Conservation (phyloP, 2,329 filamentous ascomycete genomes). For the Ceratocystis eucalypticola region DNA sequence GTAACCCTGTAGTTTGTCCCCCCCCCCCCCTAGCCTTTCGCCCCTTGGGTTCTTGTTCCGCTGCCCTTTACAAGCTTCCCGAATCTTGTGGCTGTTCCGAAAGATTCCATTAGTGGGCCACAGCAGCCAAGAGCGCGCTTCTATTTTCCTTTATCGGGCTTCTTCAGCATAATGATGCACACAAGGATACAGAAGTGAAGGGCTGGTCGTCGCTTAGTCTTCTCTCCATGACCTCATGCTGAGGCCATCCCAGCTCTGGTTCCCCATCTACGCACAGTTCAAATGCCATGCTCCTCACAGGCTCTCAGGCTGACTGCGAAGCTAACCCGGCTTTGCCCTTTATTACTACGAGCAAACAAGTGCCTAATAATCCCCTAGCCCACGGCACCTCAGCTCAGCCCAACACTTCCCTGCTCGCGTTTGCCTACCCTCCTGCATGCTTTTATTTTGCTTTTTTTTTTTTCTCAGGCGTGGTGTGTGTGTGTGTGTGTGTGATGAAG, state of each 20-base stretch:
- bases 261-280: no score
- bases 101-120: conserved; percentile 1
- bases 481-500: background rate
- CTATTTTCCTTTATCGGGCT: background rate
- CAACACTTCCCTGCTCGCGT: background rate
- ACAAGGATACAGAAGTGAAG: no score
- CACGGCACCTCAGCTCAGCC: background rate
- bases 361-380: background rate
- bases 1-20: background rate
- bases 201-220: no score
- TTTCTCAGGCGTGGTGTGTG: background rate
- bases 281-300: no score
- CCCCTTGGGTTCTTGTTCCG: background rate
- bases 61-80: background rate
- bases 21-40: background rate
- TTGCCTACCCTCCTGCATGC: background rate
- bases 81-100: background rate
- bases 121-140: background rate
- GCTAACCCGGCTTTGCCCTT: background rate
- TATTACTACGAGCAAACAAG: background rate
- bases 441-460: background rate
- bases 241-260: background rate
- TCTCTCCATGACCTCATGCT: background rate
- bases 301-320: no score
- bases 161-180: background rate